Evolutionary conservation across 225 moss, liverwort and hornwort species (phyloP).

Genomic region (Bryoerythrophyllum caledonicum): DNA sequence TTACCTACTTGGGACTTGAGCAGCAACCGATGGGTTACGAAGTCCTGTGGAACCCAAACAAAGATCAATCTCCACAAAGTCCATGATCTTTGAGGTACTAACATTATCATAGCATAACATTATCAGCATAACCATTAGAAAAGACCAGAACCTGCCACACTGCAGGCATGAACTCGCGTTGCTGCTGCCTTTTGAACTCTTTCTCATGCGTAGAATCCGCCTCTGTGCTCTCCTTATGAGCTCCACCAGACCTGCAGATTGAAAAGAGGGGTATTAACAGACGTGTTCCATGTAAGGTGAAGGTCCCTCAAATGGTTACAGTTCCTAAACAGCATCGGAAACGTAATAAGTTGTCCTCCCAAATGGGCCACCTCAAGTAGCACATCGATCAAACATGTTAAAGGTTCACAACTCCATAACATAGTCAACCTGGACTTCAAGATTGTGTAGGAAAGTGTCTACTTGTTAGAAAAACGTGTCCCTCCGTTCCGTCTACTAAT

Average conservation of each 20-base stretch:
- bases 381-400: too few species aligned
- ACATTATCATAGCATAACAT: not conserved
- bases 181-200: constrained; percentile 40
- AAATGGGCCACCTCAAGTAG: too few species aligned
- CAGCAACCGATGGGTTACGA: constrained; percentile 59
- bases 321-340: too few species aligned
- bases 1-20: constrained; percentile 49
- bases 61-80: not conserved
- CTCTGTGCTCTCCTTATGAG: constrained; percentile 40
- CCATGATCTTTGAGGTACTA: constrained; percentile 4
- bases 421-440: too few species aligned
- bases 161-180: constrained; percentile 64
- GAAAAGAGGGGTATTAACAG: constrained; percentile 16
- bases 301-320: too few species aligned
- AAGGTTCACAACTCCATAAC: too few species aligned
- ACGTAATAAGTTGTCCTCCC: too few species aligned
- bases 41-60: constrained; percentile 41
- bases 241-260: constrained; percentile 34
- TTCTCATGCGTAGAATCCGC: constrained; percentile 40
- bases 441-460: too few species aligned
- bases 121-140: not conserved
- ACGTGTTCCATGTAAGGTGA: too few species aligned
- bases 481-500: too few species aligned
- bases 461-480: too few species aligned
- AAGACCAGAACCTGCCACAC: constrained; percentile 51